phyloP scores from a whole-genome alignment of 371 early-diverging fungal genomes.

The Mortierella sp. region DNA sequence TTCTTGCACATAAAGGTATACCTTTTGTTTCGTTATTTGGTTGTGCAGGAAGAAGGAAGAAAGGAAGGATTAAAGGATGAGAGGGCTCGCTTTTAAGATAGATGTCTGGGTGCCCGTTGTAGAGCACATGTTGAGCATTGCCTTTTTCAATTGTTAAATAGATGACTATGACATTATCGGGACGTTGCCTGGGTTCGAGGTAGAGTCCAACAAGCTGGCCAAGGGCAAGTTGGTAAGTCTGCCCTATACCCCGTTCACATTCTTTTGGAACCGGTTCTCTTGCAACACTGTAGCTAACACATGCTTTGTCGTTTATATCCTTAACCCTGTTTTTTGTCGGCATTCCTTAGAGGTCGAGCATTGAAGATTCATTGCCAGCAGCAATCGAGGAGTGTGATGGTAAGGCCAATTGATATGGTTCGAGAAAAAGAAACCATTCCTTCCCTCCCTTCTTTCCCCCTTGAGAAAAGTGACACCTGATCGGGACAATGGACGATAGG shows the following conservation, averaged over 20 bases:
- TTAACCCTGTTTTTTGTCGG: neutral
- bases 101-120: neutral
- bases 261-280: neutral
- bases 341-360: neutral
- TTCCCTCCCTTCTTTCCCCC: neutral
- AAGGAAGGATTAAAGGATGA: neutral
- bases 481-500: neutral
- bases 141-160: neutral
- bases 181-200: slow-evolving; percentile 50
- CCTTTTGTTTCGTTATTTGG: neutral
- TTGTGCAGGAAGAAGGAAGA: neutral
- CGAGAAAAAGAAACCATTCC: neutral
- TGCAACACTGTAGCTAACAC: neutral
- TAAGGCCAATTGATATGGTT: neutral
- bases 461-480: neutral
- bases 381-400: slow-evolving; percentile 6
- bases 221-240: slow-evolving; percentile 31
- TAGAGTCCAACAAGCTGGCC: slow-evolving; percentile 30
- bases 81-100: neutral
- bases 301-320: neutral
- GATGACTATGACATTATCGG: slow-evolving; percentile 53
- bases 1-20: slow-evolving; percentile 36
- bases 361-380: neutral
- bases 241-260: no score
- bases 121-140: neutral